Evolutionary conservation across 2,329 filamentous ascomycete genomes (phyloP).

Genomic region (Cordyceps farinosa): DNA sequence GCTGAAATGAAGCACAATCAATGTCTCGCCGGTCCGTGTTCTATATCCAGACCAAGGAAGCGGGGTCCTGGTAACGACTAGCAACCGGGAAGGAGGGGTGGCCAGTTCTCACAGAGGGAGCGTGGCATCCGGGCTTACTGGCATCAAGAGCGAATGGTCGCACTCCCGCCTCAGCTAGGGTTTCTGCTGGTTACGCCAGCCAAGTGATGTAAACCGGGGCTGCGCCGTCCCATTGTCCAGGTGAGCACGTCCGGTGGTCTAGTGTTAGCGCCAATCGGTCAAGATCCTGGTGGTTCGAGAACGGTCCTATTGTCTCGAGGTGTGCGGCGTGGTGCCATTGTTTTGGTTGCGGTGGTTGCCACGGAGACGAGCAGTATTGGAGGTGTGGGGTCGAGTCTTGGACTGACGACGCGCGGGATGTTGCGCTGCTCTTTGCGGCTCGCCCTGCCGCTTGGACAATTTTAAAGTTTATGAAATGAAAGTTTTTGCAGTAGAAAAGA

Average conservation of each 20-base stretch:
- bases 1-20: conserved; percentile 2
- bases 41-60: conserved; percentile 11
- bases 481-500: background rate
- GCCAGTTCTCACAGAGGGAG: background rate
- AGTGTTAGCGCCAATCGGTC: background rate
- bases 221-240: background rate
- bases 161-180: background rate
- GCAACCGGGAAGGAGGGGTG: conserved; percentile 10
- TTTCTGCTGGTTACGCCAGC: background rate
- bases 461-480: background rate
- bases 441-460: background rate
- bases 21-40: conserved; percentile 7
- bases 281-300: conserved; percentile 9
- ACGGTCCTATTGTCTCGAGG: conserved; percentile 13
- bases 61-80: conserved; percentile 15
- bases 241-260: background rate
- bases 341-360: conserved; percentile 15
- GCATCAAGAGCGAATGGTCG: background rate
- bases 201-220: background rate
- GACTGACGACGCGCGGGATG: too few relatives aligned
- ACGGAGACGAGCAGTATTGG: background rate
- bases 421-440: background rate
- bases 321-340: background rate
- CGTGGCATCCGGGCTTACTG: background rate
- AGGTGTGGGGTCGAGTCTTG: background rate